Evolutionary conservation across 208 protist genomes (phyloP).

Genomic region (Trypanosoma caninum): DNA sequence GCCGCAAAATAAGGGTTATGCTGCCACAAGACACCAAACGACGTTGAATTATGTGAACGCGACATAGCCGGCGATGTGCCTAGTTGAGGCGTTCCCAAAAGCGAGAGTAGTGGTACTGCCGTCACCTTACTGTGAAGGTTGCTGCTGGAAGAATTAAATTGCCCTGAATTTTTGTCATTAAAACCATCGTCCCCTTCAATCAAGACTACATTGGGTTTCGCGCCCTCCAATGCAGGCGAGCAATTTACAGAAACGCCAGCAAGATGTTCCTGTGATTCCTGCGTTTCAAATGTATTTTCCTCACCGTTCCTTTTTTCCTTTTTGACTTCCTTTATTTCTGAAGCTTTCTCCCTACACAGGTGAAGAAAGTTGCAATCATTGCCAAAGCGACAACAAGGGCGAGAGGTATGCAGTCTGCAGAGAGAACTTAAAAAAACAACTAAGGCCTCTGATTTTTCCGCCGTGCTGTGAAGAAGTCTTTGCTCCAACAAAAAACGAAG

Average conservation of each 20-base stretch:
- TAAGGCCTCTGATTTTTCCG: slow-evolving; percentile 21
- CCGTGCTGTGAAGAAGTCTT: slow-evolving; percentile 5
- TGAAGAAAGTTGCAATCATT: slow-evolving; percentile 84
- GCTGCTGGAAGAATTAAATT: slow-evolving; percentile 1
- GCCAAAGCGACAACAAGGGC: slow-evolving; percentile 75
- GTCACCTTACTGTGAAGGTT: background rate
- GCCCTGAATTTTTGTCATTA: slow-evolving; percentile 1
- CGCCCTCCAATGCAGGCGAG: background rate
- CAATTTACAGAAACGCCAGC: background rate
- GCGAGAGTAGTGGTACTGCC: slow-evolving; percentile 6
- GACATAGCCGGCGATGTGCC: slow-evolving; percentile 40
- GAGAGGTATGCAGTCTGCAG: slow-evolving; percentile 65
- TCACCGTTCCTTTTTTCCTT: background rate
- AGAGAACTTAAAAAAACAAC: slow-evolving; percentile 53
- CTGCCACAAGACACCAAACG: slow-evolving; percentile 62
- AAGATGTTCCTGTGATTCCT: background rate
- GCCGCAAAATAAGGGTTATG: slow-evolving; percentile 77
- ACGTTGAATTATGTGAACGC: slow-evolving; percentile 64
- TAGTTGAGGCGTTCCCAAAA: slow-evolving; percentile 22
- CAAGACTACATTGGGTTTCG: background rate
- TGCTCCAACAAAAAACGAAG: slow-evolving; percentile 41
- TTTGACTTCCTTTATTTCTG: background rate
- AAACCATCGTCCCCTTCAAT: slow-evolving; percentile 3
- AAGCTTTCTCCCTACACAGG: slow-evolving; percentile 42
- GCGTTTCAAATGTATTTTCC: background rate